Conservation (phyloP, 2,329 filamentous ascomycete species). For the Cercospora sojina region DNA sequence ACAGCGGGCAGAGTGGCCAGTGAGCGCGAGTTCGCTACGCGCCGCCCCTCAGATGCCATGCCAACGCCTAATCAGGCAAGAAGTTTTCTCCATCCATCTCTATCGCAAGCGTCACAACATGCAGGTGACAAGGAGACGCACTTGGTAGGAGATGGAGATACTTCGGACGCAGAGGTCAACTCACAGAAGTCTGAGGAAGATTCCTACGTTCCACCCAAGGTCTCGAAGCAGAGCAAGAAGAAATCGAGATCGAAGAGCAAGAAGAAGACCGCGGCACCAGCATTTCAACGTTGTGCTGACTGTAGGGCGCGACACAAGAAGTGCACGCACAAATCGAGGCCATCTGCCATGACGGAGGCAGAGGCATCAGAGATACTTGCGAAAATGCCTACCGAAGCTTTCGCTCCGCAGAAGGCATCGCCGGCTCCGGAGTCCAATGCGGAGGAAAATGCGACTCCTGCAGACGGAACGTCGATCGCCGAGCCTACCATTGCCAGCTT, state of each 20-base stretch:
- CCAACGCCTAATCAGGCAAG: neutral
- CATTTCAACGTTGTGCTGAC: neutral
- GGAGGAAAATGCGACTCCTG: neutral
- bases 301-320: slow-evolving; percentile 6
- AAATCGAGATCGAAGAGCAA: neutral
- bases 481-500: neutral
- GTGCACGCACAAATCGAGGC: neutral
- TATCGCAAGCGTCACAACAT: neutral
- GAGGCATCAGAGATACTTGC: neutral
- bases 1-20: neutral
- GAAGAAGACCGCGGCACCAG: neutral
- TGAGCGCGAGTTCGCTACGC: neutral
- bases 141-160: neutral
- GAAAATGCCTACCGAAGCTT: neutral
- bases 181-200: neutral
- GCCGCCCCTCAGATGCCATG: neutral
- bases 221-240: neutral
- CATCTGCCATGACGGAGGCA: neutral
- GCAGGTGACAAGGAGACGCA: neutral
- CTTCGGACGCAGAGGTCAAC: neutral
- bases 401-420: neutral
- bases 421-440: neutral
- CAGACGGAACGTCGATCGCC: neutral
- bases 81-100: neutral
- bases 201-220: neutral